phyloP scores from a whole-genome alignment of 345 rosid species.

The Turritis glabra region DNA sequence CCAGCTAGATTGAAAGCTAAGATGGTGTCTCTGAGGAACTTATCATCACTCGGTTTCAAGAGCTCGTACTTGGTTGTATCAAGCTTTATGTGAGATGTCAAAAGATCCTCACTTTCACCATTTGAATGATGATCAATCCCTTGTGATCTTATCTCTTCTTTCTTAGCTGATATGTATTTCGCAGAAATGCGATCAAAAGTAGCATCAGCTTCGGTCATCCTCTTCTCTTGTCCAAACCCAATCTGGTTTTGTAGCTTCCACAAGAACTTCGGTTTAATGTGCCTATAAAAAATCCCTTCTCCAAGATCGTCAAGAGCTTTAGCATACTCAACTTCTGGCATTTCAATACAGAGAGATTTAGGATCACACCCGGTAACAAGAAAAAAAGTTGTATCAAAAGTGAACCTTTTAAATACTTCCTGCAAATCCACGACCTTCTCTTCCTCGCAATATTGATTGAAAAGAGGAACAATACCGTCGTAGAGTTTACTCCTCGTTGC shows the following conservation, averaged over 20 bases:
- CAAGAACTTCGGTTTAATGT: constrained; percentile 21
- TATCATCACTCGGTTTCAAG: constrained; percentile 29
- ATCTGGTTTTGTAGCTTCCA: constrained; percentile 47
- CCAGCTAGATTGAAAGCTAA: constrained; percentile 53
- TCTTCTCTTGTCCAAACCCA: constrained; percentile 44
- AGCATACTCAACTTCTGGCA: constrained; percentile 31
- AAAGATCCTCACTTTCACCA: constrained; percentile 35
- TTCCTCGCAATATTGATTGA: constrained; percentile 27
- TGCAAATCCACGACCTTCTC: constrained; percentile 40
- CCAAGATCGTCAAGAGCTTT: constrained; percentile 41
- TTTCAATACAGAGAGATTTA: constrained; percentile 34
- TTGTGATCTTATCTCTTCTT: constrained; percentile 30
- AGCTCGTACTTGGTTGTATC: constrained; percentile 16
- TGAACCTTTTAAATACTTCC: constrained; percentile 43
- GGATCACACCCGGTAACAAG: constrained; percentile 51
- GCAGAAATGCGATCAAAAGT: constrained; percentile 22
- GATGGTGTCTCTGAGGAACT: constrained; percentile 52
- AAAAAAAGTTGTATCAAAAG: constrained; percentile 42
- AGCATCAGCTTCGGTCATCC: constrained; percentile 32
- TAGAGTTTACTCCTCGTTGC: constrained; percentile 19
- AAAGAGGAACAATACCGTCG: constrained; percentile 34
- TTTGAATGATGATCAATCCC: neutral
- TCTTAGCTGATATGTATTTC: constrained; percentile 32
- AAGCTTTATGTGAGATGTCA: constrained; percentile 40
- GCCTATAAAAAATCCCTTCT: constrained; percentile 32